These are phyloP conservation scores for Yamadazyma endophytica DNA, from an alignment of 805 yeast species.

Conservation along the genomic window DNA sequence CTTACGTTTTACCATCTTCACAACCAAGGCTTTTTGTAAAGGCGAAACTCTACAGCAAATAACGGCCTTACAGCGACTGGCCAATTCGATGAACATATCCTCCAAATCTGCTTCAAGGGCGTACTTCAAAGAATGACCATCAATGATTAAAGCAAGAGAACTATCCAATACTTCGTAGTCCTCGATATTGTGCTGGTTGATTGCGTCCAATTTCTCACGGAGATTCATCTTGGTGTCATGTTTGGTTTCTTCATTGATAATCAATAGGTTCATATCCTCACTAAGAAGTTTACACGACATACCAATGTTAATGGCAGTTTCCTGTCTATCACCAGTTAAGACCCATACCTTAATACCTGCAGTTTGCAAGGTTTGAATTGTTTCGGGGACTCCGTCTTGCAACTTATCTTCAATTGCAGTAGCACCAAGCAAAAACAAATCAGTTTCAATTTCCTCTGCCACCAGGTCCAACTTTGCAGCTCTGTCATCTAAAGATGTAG, in stretches of 20 bases:
- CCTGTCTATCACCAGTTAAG: conserved; percentile 96
- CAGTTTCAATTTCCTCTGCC: conserved; percentile 83
- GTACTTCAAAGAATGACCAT: conserved; percentile 84
- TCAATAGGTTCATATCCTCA: conserved; percentile 92
- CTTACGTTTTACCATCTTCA: conserved; percentile 85
- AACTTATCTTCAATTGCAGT: conserved; percentile 98
- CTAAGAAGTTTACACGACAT: conserved; percentile 93
- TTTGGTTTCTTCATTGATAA: conserved; percentile 80
- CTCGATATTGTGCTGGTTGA: conserved; percentile 61
- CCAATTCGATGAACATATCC: conserved; percentile 72
- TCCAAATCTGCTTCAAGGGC: conserved; percentile 83
- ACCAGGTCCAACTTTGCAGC: conserved; percentile 75
- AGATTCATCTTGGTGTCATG: conserved; percentile 75
- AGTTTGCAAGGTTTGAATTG: conserved; percentile 88
- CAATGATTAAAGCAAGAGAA: conserved; percentile 85
- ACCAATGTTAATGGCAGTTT: conserved; percentile 97
- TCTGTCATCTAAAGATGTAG: conserved; percentile 76
- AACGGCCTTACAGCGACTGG: conserved; percentile 88
- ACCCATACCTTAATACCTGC: conserved; percentile 99
- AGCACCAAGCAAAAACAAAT: conserved; percentile 82
- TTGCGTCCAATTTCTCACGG: conserved; percentile 69
- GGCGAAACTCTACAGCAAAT: conserved; percentile 98
- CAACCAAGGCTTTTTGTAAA: conserved; percentile 92
- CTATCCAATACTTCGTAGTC: conserved; percentile 51
- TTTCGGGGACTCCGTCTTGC: conserved; percentile 98